phyloP scores from a whole-genome alignment of 768 basidiomycete species.

The Termitomyces bulborhizus region DNA sequence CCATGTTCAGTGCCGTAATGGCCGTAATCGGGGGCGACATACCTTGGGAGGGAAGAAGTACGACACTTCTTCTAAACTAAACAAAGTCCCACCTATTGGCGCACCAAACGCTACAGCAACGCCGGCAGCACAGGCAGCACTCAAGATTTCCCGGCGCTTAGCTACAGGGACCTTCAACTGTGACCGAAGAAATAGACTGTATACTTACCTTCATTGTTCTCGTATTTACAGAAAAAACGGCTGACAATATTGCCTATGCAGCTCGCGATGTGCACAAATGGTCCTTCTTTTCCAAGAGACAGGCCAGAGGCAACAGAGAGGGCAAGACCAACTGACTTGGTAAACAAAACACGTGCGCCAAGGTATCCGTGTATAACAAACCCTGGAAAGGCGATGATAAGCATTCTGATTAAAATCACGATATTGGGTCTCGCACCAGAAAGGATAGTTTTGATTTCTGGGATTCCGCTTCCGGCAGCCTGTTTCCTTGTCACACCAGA shows the following conservation, averaged over 20 bases:
- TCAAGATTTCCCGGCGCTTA: slow-evolving; percentile 91
- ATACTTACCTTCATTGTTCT: slow-evolving; percentile 82
- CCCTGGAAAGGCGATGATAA: slow-evolving; percentile 32
- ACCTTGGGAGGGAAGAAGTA: slow-evolving; percentile 97
- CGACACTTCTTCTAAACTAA: slow-evolving; percentile 92
- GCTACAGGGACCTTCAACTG: slow-evolving; percentile 32
- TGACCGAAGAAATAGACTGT: neutral
- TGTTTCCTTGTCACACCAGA: slow-evolving; percentile 17
- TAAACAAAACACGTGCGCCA: slow-evolving; percentile 82
- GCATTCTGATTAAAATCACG: neutral
- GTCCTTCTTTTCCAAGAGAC: slow-evolving; percentile 66
- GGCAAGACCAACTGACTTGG: slow-evolving; percentile 84
- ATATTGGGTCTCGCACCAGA: slow-evolving; percentile 45
- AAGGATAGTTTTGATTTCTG: slow-evolving; percentile 93
- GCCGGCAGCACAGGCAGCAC: slow-evolving; percentile 94
- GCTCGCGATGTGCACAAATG: slow-evolving; percentile 88
- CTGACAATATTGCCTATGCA: slow-evolving; percentile 93
- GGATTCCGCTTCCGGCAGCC: slow-evolving; percentile 95
- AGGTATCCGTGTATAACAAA: slow-evolving; percentile 98
- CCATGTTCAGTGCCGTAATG: neutral
- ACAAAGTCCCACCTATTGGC: slow-evolving; percentile 89
- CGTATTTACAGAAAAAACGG: slow-evolving; percentile 82
- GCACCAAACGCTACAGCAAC: slow-evolving; percentile 98
- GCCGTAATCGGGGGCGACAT: neutral
- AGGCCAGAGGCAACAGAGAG: slow-evolving; percentile 91